Evolutionary conservation across 208 protist species (phyloP).

Genomic region (Acanthamoeba castellanii): DNA sequence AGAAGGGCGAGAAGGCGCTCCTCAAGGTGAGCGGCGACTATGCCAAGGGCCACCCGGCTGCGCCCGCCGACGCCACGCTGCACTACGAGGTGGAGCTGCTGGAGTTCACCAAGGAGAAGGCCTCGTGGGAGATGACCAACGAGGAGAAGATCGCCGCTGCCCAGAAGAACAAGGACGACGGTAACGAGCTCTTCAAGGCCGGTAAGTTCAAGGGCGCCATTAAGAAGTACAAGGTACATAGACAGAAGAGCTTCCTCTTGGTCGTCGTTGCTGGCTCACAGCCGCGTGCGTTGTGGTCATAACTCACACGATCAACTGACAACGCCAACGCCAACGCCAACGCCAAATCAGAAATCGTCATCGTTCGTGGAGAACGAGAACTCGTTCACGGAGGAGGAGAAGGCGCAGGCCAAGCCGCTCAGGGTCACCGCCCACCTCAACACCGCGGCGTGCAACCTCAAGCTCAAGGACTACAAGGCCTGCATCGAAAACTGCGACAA

Average conservation of each 20-base stretch:
- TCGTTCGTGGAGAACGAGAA: slow-evolving; percentile 67
- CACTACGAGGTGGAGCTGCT: slow-evolving; percentile 64
- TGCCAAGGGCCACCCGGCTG: slow-evolving; percentile 8
- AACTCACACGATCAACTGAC: not conserved
- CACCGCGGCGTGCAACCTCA: slow-evolving; percentile 75
- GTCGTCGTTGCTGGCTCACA: not conserved
- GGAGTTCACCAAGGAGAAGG: slow-evolving; percentile 66
- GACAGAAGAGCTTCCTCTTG: not conserved
- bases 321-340: not conserved
- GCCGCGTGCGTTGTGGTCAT: not conserved
- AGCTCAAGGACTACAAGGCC: slow-evolving; percentile 58
- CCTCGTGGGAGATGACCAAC: slow-evolving; percentile 72
- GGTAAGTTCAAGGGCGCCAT: slow-evolving; percentile 64
- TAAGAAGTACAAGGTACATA: slow-evolving; percentile 70
- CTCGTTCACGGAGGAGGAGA: slow-evolving; percentile 72
- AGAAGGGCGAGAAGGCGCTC: slow-evolving; percentile 67
- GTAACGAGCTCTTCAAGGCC: slow-evolving; percentile 66
- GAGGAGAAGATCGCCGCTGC: slow-evolving; percentile 68
- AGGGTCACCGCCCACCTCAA: slow-evolving; percentile 70
- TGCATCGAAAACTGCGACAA: slow-evolving; percentile 74
- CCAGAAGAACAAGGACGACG: slow-evolving; percentile 66
- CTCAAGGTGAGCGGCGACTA: slow-evolving; percentile 30
- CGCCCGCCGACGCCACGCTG: not conserved
- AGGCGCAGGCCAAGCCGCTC: slow-evolving; percentile 65
- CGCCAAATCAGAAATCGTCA: not conserved